phyloP scores from a whole-genome alignment of 2,329 filamentous ascomycete genomes.

The Penicillium sp. region DNA sequence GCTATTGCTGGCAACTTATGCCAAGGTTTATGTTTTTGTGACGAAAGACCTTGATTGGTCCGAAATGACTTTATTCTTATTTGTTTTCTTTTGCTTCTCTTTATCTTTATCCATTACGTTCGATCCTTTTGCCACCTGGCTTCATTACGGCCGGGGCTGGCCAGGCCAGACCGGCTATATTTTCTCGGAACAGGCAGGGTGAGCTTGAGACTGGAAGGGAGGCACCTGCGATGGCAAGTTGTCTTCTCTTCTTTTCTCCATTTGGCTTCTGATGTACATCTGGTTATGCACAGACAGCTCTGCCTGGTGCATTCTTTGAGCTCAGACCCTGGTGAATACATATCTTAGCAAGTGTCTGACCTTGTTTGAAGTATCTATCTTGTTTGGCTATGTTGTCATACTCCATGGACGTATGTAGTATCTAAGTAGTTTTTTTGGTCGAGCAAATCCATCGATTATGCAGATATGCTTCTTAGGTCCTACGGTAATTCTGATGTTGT shows the following conservation, averaged over 20 bases:
- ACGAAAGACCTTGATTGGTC: slow-evolving; percentile 20
- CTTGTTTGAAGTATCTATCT: background rate
- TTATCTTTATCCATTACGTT: background rate
- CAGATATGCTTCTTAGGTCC: background rate
- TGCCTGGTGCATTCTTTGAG: slow-evolving; percentile 1
- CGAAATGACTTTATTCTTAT: slow-evolving; percentile 16
- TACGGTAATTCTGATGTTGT: background rate
- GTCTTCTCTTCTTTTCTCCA: slow-evolving; percentile 3
- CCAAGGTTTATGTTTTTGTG: slow-evolving; percentile 10
- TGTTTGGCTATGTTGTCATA: slow-evolving; percentile 6
- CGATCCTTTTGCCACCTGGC: background rate
- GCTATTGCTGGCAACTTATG: slow-evolving; percentile 6
- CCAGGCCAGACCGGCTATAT: slow-evolving; percentile 2
- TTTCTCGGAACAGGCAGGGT: background rate
- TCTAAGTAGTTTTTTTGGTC: background rate
- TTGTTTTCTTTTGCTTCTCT: background rate
- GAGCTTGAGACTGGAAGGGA: slow-evolving; percentile 3
- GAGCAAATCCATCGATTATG: background rate
- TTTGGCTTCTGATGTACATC: slow-evolving; percentile 18
- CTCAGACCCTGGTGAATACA: slow-evolving; percentile 13
- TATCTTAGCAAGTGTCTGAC: slow-evolving; percentile 8
- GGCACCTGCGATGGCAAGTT: background rate
- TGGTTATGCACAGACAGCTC: slow-evolving; percentile 18
- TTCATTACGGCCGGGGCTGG: background rate
- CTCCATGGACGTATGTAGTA: background rate